Percentiles rank a stretch among this genome's conserved stretches.
phyloP scores from a whole-genome alignment of 2,329 filamentous ascomycete species.

The Monilinia fructicola region DNA sequence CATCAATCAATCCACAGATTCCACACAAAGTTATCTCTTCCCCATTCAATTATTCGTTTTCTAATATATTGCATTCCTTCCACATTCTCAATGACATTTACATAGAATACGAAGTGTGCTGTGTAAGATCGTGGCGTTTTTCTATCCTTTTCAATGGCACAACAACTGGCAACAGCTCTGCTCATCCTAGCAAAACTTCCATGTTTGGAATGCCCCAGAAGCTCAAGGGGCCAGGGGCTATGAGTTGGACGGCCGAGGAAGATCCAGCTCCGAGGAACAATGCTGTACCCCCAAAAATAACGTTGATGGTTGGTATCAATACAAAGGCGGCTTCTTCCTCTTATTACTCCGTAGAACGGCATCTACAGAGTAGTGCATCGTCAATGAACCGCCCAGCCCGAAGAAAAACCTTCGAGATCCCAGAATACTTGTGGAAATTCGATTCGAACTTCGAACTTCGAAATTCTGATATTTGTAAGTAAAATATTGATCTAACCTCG shows the following conservation, averaged over 20 bases:
- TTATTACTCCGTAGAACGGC: neutral
- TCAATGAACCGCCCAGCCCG: neutral
- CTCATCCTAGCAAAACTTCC: no score
- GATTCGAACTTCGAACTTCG: no score
- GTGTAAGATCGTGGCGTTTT: slow-evolving; percentile 13
- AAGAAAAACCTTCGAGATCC: neutral
- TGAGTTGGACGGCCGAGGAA: neutral
- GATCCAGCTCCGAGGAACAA: neutral
- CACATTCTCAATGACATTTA: neutral
- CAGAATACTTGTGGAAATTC: neutral
- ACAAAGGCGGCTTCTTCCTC: no score
- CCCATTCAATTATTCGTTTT: neutral
- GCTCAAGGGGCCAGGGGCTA: no score
- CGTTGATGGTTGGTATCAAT: neutral
- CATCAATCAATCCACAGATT: neutral
- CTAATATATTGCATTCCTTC: slow-evolving; percentile 3
- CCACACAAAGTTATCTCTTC: no score
- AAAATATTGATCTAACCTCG: neutral
- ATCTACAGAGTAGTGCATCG: neutral
- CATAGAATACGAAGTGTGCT: neutral
- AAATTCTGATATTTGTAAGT: no score
- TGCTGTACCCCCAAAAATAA: neutral
- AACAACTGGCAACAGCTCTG: no score
- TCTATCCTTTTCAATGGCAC: neutral
- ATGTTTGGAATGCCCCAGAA: no score